Percentiles rank a stretch among this genome's conserved stretches.
Conservation (phyloP, 805 yeast species). For the Saccharomycopsis fodiens region DNA sequence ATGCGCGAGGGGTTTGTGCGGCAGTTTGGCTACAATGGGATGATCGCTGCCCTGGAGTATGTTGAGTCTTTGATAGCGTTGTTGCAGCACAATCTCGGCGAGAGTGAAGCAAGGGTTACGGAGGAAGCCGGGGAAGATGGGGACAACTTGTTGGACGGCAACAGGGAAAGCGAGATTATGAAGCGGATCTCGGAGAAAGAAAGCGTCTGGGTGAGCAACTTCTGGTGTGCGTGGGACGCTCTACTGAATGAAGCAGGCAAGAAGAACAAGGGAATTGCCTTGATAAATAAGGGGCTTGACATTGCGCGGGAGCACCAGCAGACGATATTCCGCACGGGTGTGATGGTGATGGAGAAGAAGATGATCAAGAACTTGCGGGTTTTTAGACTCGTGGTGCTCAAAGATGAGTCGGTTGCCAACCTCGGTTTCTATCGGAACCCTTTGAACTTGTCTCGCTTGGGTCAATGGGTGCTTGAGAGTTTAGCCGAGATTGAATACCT, state of each 20-base stretch:
- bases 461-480: conserved; percentile 86
- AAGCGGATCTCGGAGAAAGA: conserved; percentile 37
- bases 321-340: conserved; percentile 79
- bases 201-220: conserved; percentile 66
- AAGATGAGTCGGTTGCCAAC: conserved; percentile 68
- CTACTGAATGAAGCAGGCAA: conserved; percentile 26
- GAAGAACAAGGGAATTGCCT: conserved; percentile 35
- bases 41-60: conserved; percentile 85
- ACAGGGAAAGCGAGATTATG: conserved; percentile 15
- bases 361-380: conserved; percentile 70
- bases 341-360: conserved; percentile 79
- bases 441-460: conserved; percentile 71
- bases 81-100: conserved; percentile 40
- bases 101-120: conserved; percentile 17
- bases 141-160: conserved; percentile 20
- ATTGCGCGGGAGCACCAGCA: conserved; percentile 81
- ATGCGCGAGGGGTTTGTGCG: conserved; percentile 81
- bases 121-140: conserved; percentile 23
- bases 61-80: conserved; percentile 84
- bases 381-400: conserved; percentile 79
- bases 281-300: conserved; percentile 62
- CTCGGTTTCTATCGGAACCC: conserved; percentile 77
- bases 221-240: conserved; percentile 65
- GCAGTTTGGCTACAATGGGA: conserved; percentile 81
- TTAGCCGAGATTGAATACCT: conserved; percentile 69